phyloP scores from a whole-genome alignment of 106 monocot species.

The Dendrobium officinale region DNA sequence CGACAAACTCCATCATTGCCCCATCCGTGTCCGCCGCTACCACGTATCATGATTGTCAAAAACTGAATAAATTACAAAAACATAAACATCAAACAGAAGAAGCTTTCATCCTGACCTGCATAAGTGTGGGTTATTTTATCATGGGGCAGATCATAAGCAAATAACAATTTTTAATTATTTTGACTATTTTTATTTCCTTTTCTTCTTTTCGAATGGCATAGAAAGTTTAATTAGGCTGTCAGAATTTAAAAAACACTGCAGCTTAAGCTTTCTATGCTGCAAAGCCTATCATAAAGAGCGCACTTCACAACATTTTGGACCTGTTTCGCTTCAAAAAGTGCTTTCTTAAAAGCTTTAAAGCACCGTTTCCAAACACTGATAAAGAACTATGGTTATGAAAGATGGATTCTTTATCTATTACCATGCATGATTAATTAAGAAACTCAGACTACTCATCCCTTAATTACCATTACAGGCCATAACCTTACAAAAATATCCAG shows the following conservation, averaged over 20 bases:
- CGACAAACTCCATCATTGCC: no score
- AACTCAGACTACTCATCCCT: not conserved
- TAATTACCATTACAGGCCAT: constrained; percentile 38
- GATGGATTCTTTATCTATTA: not conserved
- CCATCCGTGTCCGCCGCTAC: no score
- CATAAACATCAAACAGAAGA: not conserved
- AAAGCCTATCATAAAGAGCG: not conserved
- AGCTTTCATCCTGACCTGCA: not conserved
- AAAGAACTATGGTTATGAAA: not conserved
- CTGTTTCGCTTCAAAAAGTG: no score
- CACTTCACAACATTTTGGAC: no score
- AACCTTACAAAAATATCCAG: constrained; percentile 72
- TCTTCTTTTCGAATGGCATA: not conserved
- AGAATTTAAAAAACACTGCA: not conserved
- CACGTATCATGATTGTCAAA: no score
- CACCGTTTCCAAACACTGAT: not conserved
- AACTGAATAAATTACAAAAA: not conserved
- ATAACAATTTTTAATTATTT: no score
- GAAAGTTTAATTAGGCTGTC: not conserved
- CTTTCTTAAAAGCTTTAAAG: no score
- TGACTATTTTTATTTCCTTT: no score
- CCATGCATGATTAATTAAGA: not conserved
- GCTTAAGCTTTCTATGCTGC: no score
- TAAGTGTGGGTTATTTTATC: not conserved
- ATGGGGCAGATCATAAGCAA: not conserved